These are phyloP conservation scores for Podospora appendiculata DNA, from an alignment of 495 filamentous ascomycete genomes.

Conservation along the genomic window DNA sequence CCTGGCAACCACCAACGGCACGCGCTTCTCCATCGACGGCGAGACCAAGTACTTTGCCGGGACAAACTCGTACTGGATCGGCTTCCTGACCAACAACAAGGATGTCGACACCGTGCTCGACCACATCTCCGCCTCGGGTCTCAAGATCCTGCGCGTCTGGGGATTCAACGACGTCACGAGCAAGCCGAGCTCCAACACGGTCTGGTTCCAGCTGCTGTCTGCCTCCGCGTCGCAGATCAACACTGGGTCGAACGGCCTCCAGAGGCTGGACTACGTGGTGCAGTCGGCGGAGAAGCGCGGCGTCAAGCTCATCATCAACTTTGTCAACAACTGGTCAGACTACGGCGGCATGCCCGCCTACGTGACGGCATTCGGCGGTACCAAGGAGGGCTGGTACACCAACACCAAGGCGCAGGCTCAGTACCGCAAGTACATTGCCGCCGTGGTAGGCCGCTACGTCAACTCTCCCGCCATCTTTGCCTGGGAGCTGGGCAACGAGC, in stretches of 20 bases:
- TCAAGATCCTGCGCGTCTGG: conserved; percentile 66
- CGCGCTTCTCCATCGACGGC: conserved; percentile 53
- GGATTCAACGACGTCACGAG: conserved; percentile 55
- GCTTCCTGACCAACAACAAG: conserved; percentile 55
- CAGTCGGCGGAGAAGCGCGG: conserved; percentile 44
- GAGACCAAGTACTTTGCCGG: conserved; percentile 57
- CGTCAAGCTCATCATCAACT: conserved; percentile 47
- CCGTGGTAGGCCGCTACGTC: conserved; percentile 54
- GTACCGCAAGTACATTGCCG: conserved; percentile 56
- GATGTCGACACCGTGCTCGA: conserved; percentile 56
- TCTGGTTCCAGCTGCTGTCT: conserved; percentile 54
- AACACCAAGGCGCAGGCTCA: conserved; percentile 44
- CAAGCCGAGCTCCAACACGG: conserved; percentile 36
- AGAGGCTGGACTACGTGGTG: conserved; percentile 54
- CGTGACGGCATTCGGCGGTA: conserved; percentile 53
- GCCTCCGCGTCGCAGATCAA: conserved; percentile 53
- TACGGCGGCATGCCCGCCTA: conserved; percentile 63
- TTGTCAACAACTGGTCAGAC: conserved; percentile 54
- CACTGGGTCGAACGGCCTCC: conserved; percentile 56
- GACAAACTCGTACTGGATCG: conserved; percentile 69
- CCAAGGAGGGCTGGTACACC: conserved; percentile 48
- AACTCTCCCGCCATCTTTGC: conserved; percentile 53
- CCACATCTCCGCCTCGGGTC: conserved; percentile 41
- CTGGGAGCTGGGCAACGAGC: conserved; percentile 69
- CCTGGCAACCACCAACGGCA: conserved; percentile 10